A percentile compares a stretch with the other conserved stretches of the same genome.
Conservation (phyloP, 257 asterid species). For the Jaltomata sinuosa region DNA sequence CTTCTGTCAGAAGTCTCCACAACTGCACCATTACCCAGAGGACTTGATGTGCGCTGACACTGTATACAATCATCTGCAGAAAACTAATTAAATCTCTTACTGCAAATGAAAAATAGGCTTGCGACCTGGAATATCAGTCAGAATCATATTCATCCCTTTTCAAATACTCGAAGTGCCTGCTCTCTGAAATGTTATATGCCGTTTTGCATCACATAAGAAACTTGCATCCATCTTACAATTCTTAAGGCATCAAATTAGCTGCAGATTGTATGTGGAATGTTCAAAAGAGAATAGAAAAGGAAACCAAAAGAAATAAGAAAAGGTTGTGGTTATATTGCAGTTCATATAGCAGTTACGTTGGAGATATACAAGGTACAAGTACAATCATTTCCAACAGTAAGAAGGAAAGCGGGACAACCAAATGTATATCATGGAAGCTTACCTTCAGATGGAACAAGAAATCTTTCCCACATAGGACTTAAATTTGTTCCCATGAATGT, state of each 20-base stretch:
- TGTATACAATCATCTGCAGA: conserved; percentile 45
- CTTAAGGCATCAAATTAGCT: background rate
- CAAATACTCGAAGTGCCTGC: background rate
- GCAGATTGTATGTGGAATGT: background rate
- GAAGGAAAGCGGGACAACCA: background rate
- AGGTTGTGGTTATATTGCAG: background rate
- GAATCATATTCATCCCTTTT: background rate
- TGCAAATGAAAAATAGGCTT: background rate
- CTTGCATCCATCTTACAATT: background rate
- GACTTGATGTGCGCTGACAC: conserved; percentile 87
- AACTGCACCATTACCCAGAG: conserved; percentile 96
- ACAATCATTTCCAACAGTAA: background rate
- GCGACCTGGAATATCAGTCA: background rate
- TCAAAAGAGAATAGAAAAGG: background rate
- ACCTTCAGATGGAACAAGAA: conserved; percentile 76
- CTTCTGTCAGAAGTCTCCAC: conserved; percentile 60
- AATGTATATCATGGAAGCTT: conserved; percentile 4
- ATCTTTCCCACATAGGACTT: conserved; percentile 86
- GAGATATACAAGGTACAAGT: background rate
- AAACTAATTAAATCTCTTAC: background rate
- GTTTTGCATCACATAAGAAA: background rate
- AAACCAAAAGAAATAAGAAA: background rate
- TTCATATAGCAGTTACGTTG: background rate
- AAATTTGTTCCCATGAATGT: conserved; percentile 92
- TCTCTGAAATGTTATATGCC: background rate